phyloP scores from a whole-genome alignment of 257 asterid genomes.

The Henckelia pumila region DNA sequence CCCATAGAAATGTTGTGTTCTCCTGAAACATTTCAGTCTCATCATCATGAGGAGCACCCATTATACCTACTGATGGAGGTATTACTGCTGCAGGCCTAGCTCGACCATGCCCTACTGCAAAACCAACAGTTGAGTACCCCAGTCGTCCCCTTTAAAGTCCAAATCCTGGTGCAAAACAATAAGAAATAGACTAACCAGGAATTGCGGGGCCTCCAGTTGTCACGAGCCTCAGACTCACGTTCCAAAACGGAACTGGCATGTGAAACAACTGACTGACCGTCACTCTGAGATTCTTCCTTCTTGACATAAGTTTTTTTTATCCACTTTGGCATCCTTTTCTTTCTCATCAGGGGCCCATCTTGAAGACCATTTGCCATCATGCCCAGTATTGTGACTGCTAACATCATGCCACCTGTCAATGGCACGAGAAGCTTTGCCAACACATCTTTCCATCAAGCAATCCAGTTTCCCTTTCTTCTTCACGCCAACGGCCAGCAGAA shows the following conservation, averaged over 20 bases:
- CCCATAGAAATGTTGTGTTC: constrained; percentile 33
- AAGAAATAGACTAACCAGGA: constrained; percentile 52
- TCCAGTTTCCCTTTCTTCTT: constrained; percentile 99
- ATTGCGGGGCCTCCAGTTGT: constrained; percentile 97
- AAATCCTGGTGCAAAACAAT: constrained; percentile 97
- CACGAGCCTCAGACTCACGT: constrained; percentile 89
- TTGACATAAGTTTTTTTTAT: constrained; percentile 65
- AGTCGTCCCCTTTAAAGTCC: constrained; percentile 74
- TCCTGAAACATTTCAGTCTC: constrained; percentile 49
- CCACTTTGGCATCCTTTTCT: constrained; percentile 76
- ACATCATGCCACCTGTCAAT: constrained; percentile 80
- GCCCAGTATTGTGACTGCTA: constrained; percentile 66
- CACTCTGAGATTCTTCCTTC: constrained; percentile 71
- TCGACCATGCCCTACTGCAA: constrained; percentile 90
- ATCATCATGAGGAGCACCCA: constrained; percentile 50
- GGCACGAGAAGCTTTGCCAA: constrained; percentile 56
- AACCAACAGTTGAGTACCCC: constrained; percentile 76
- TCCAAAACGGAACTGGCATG: constrained; percentile 60
- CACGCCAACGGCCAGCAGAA: constrained; percentile 97
- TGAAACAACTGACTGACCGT: constrained; percentile 53
- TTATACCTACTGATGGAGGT: constrained; percentile 47
- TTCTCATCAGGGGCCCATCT: constrained; percentile 99
- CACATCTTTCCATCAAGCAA: constrained; percentile 84
- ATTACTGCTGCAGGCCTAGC: constrained; percentile 43
- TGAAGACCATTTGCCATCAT: constrained; percentile 91